phyloP scores from a whole-genome alignment of 1,284 basidiomycete genomes.

The Naganishia sp. region DNA sequence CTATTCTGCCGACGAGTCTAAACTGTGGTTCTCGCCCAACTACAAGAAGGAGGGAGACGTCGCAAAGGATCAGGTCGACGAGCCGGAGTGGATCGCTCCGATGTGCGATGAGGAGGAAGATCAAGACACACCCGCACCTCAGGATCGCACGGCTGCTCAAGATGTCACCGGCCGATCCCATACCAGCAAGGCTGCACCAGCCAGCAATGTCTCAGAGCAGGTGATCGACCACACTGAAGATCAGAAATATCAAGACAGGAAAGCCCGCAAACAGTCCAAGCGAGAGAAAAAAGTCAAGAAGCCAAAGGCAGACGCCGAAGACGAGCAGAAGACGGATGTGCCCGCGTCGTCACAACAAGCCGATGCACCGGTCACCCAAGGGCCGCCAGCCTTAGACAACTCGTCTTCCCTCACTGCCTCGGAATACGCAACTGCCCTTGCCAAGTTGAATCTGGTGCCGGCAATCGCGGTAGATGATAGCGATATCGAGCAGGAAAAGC shows the following conservation, averaged over 20 bases:
- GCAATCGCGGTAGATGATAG: slow-evolving; percentile 1
- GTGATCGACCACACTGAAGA: not conserved
- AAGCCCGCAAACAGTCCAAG: slow-evolving; percentile 24
- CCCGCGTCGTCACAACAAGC: not conserved
- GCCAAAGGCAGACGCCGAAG: slow-evolving; percentile 5
- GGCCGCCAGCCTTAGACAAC: not conserved
- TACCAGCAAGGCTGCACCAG: too few species aligned
- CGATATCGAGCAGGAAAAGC: slow-evolving; percentile 41
- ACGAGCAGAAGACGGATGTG: not conserved
- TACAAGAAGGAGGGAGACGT: not conserved
- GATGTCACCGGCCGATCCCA: not conserved
- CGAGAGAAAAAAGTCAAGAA: slow-evolving; percentile 22
- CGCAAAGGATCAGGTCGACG: not conserved
- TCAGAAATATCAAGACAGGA: slow-evolving; percentile 19
- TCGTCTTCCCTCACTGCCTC: not conserved
- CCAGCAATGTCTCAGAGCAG: not conserved
- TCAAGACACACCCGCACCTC: not conserved
- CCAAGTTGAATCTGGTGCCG: slow-evolving; percentile 12
- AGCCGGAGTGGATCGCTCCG: slow-evolving; percentile 4
- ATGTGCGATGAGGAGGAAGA: slow-evolving; percentile 17
- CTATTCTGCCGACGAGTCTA: slow-evolving; percentile 51
- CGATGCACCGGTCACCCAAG: not conserved
- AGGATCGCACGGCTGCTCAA: not conserved
- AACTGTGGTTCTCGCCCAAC: slow-evolving; percentile 50
- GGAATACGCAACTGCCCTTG: slow-evolving; percentile 28